phyloP scores from a whole-genome alignment of 2,329 filamentous ascomycete genomes.

The Pezicula radicicola region DNA sequence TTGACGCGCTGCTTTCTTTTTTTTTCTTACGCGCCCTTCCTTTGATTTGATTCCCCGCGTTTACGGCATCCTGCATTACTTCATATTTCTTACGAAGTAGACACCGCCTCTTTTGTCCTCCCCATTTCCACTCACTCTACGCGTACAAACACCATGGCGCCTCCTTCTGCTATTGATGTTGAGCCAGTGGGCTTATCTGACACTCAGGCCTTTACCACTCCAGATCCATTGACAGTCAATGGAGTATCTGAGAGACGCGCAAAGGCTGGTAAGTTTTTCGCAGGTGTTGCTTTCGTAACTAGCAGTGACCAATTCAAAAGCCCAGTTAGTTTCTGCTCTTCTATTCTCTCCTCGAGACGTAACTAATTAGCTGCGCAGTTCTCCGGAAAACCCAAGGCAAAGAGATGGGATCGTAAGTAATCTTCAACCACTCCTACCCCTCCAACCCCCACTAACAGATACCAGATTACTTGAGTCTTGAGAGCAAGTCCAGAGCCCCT shows the following conservation, averaged over 20 bases:
- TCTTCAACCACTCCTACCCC: slow-evolving; percentile 2
- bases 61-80: no score
- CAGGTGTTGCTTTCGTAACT: slow-evolving; percentile 72
- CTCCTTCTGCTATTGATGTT: slow-evolving; percentile 39
- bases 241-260: slow-evolving; percentile 65
- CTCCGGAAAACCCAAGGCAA: slow-evolving; percentile 69
- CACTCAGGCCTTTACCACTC: slow-evolving; percentile 29
- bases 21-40: no score
- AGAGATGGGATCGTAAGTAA: slow-evolving; percentile 78
- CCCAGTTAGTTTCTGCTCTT: slow-evolving; percentile 44
- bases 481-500: slow-evolving; percentile 57
- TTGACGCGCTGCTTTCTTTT: no score
- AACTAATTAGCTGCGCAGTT: slow-evolving; percentile 30
- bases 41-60: no score
- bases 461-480: slow-evolving; percentile 53
- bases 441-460: slow-evolving; percentile 6
- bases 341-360: background rate
- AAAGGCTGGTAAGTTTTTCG: slow-evolving; percentile 69
- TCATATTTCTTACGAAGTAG: no score
- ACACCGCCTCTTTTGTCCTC: no score
- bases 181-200: slow-evolving; percentile 34
- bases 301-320: slow-evolving; percentile 84
- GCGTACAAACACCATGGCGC: slow-evolving; percentile 18
- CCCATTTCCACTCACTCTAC: no score
- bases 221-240: slow-evolving; percentile 54